Base-by-base conservation (phyloP, 495 filamentous ascomycete species). In the Penicillium cosmopolitanum region DNA sequence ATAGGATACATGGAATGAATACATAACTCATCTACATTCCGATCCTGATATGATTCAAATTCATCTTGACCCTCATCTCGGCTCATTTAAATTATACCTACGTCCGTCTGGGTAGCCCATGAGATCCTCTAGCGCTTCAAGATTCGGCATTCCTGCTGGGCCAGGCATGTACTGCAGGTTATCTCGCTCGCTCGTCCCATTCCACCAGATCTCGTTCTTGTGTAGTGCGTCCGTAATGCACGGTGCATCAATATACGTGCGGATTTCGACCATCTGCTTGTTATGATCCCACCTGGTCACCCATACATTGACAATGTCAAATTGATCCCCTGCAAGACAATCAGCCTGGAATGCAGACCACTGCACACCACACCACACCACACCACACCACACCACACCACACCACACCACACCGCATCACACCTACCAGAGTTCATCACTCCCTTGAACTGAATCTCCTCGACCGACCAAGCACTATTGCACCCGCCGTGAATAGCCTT, bases 201-300 rank as follows among this genome's bases (percentile, higher is more conserved):
- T 76, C 69, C 66, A 72, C 73, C 73, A 75, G 19, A 73, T 58
- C 58, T 75, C 72, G 23, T 75, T 75, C 60, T 75, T 73, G 19
- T 67, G 60, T 42, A 76, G 57, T 1, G 63, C 66, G 3, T 75
- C 66, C 57, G 63, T 70, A 31, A 75, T 73, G 18, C 34, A 60
- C 8, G 65, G 55, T 25, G 66, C 59, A 44, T 76, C 73, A 28
- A 75, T 71, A 33, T 72, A 76, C 3, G 72, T 75, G 11, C 73
- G 65, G 9, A 73, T 69, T 61, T 76, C 71, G 16, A 73, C 72
- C 68, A 76, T 75, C 42, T 75, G 73, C 11, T 62, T 60, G 3
- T 56, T 44, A 48, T 72, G 13, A 48, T 48, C 46, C 73, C 73
- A 76, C 31, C 67, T 57, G n/a, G 73, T 76, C 21, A 75, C 66